Base-by-base conservation (phyloP, 2,329 filamentous ascomycete species). In the Hypoxylon sp. region DNA sequence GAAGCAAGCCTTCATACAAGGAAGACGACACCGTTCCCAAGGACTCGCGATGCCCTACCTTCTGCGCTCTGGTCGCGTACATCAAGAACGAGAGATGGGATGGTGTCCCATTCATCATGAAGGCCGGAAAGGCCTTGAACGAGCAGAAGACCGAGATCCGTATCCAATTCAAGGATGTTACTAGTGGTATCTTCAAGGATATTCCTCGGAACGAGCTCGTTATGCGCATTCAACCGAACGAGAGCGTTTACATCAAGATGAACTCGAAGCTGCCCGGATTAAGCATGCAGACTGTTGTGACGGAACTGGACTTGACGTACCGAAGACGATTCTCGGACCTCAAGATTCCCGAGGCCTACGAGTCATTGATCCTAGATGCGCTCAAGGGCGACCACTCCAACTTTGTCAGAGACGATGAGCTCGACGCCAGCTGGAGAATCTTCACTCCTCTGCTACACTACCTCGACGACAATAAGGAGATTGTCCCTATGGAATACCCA, bases 31-130 rank as follows among this genome's bases (percentile, higher is more conserved):
- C 95, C 19, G 95, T 99, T 28, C 95, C 95, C 62, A 95, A 97
- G 82, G 94, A 97, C 71, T 97, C 94, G 32, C 89, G 96, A 73
- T 99, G 95, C 86, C 94, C 95, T 26, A 99, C 95, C 6, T 99
- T 99, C 85, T 97, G 94, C 76, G 94, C 95, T 37, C 89, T 99
- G 80, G 94, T 97, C 34, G 94, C 93, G 34, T 97, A 96, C 82
- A 98, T 99, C 82, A 98, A 98, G 88, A 99, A 99, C 79, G 95
- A 99, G 88, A 87, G 95, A 73, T 99, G 95, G 95, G 96, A 99
- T 71, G 96, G 95, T 59, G 95, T 99, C 55, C 95, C 95, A 53
- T 99, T 99, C 85, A 99, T 99, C 80, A 87, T 99, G 83, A 99
- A 99, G 90, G 95, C 95, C 47, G 95, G 95, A 73, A 99, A 99